Conservation (phyloP, 768 basidiomycete species). For the Mycena sanguinolenta region DNA sequence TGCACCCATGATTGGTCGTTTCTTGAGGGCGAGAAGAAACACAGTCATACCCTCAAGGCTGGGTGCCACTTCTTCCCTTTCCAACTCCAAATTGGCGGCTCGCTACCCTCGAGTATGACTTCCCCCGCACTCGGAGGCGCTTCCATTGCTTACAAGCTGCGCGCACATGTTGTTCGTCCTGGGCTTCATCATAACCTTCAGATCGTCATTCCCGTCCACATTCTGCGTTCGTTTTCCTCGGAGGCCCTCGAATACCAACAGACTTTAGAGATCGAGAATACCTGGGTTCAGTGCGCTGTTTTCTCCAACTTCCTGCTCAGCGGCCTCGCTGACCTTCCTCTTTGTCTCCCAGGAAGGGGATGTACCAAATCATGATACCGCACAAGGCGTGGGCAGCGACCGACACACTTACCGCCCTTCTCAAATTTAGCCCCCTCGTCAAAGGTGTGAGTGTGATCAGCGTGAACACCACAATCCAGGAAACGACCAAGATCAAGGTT, state of each 20-base stretch:
- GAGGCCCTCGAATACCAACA: slow-evolving; percentile 97
- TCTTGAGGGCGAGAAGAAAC: slow-evolving; percentile 84
- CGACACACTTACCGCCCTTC: slow-evolving; percentile 82
- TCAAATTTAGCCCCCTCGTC: slow-evolving; percentile 88
- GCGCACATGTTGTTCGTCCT: slow-evolving; percentile 84
- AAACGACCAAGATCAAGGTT: slow-evolving; percentile 74
- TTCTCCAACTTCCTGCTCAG: no score
- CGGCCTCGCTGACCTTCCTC: no score
- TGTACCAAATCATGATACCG: slow-evolving; percentile 94
- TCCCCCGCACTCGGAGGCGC: slow-evolving; percentile 71
- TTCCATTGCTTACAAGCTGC: slow-evolving; percentile 88
- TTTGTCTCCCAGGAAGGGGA: slow-evolving; percentile 95
- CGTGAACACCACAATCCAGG: slow-evolving; percentile 78
- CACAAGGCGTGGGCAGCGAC: slow-evolving; percentile 97
- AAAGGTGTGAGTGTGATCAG: slow-evolving; percentile 85
- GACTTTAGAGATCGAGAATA: slow-evolving; percentile 95
- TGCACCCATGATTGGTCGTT: slow-evolving; percentile 94
- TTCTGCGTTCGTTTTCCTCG: slow-evolving; percentile 80
- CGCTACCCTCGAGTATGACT: slow-evolving; percentile 82
- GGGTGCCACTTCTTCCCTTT: slow-evolving; percentile 95
- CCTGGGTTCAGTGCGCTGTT: no score
- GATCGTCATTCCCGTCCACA: slow-evolving; percentile 68
- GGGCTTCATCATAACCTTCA: slow-evolving; percentile 81
- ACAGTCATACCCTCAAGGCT: slow-evolving; percentile 93
- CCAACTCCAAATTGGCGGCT: slow-evolving; percentile 86